Evolutionary conservation across 176 grass and related monocot species (phyloP), one percentile per base, ranked within the genome.

Genomic region (Puccinellia tenuiflora): DNA sequence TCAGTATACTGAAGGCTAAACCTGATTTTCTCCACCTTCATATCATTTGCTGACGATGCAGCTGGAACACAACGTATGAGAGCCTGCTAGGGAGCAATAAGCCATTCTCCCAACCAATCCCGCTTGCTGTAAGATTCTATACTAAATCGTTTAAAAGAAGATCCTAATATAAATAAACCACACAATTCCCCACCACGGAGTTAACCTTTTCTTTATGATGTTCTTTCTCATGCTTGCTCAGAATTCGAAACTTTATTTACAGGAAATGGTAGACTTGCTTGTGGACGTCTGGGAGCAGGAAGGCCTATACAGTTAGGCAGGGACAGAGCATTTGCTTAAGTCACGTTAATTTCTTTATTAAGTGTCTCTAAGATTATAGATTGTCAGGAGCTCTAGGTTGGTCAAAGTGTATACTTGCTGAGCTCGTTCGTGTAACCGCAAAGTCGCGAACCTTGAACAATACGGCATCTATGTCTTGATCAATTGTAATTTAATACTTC

Each of bases 181-280:
- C 53, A 24, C 33, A 70, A 37, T 80, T 21, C 25, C 4, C 59
- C 69, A 18, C 33, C 82, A n/a, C 21, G 5, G 18, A 53, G 73
- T 14, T n/a, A 30, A 30, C 39, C 12, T 40, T 40, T 78, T 6
- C 24, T 48, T 75, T 65, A 34, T 37, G 53, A 65, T 33, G n/a
- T 47, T 84, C 18, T 63, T 31, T 75, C 59, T 35, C 9, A 65
- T 35, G 61, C 48, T 60, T 45, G 42, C 21, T 45, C 56, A 30
- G 21, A 63, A 85, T 59, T 54, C 72, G 29, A 62, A 90, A 39
- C 66, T 93, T 8, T 85, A 76, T 45, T 79, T 46, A 72, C 95
- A 98, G 95, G 95, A 98, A 88, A 95, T 98, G 95, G 67, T 95
- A 75, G 92, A 98, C 76, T 98, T 98, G 77, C 95, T 98, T 77